phyloP scores from a whole-genome alignment of 2,329 filamentous ascomycete genomes.

The Fusarium nelsonii region DNA sequence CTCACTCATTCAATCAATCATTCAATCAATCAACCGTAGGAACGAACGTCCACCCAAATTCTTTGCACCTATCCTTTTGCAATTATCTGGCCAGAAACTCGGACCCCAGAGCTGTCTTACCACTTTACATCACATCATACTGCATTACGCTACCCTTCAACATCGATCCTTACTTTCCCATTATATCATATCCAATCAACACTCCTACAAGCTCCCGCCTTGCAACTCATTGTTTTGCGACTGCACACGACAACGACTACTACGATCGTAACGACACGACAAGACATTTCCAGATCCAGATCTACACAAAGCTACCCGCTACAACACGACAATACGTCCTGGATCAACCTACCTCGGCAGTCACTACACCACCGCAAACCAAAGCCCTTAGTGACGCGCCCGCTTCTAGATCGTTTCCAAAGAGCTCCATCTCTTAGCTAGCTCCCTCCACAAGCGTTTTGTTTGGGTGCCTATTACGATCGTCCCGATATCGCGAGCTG shows the following conservation, averaged over 20 bases:
- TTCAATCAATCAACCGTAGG: not conserved
- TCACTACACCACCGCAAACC: conserved; percentile 1
- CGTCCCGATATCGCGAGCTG: conserved; percentile 21
- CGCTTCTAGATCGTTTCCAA: conserved; percentile 29
- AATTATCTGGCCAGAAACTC: conserved; percentile 37
- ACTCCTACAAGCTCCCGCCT: not conserved
- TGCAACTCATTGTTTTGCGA: conserved; percentile 17
- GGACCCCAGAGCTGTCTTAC: conserved; percentile 5
- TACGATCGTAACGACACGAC: conserved; percentile 32
- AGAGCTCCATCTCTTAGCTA: conserved; percentile 18
- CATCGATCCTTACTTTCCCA: conserved; percentile 16
- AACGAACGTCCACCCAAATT: conserved; percentile 8
- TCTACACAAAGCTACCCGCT: not conserved
- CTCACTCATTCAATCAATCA: not conserved
- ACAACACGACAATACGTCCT: not conserved
- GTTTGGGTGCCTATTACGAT: conserved; percentile 25
- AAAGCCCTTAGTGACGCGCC: conserved; percentile 20
- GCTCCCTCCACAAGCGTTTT: conserved; percentile 33
- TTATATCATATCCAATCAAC: conserved; percentile 8
- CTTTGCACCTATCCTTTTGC: not conserved
- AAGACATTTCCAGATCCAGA: not conserved
- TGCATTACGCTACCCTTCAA: conserved; percentile 25
- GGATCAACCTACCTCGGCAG: not conserved
- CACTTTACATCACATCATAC: conserved; percentile 23
- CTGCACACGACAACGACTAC: conserved; percentile 27